Percentiles rank a stretch among this genome's conserved stretches.
These are phyloP conservation scores for Zasmidium angulare DNA, from an alignment of 2,329 filamentous ascomycete species.

Conservation along the genomic window DNA sequence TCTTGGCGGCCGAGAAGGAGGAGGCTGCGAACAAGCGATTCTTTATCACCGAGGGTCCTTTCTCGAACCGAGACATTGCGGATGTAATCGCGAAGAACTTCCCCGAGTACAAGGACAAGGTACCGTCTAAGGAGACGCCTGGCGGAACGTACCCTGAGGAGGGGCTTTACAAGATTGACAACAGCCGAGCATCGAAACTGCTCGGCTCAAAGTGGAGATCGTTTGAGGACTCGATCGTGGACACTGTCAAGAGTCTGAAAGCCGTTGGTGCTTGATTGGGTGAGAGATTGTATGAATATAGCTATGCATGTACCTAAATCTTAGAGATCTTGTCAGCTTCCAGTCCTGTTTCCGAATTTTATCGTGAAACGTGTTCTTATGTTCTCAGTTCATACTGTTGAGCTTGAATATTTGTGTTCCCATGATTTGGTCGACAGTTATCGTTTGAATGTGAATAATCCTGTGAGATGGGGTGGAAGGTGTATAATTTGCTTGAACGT, in stretches of 20 bases:
- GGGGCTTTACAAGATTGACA: constrained; percentile 58
- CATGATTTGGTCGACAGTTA: constrained; percentile 41
- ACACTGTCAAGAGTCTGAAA: constrained; percentile 65
- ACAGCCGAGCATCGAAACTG: constrained; percentile 51
- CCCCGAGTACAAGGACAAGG: constrained; percentile 49
- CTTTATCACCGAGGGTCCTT: constrained; percentile 61
- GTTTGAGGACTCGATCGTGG: constrained; percentile 60
- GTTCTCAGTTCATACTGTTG: constrained; percentile 52
- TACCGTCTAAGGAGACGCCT: constrained; percentile 45
- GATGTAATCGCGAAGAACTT: constrained; percentile 58
- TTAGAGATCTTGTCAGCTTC: neutral
- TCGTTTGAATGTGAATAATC: constrained; percentile 38
- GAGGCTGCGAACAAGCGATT: constrained; percentile 63
- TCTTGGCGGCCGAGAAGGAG: constrained; percentile 46
- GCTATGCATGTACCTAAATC: neutral
- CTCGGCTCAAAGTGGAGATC: constrained; percentile 60
- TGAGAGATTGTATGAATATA: neutral
- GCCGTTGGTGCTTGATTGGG: constrained; percentile 46
- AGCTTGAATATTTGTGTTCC: constrained; percentile 49
- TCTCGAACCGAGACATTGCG: constrained; percentile 60
- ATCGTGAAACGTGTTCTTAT: neutral
- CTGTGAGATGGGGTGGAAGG: constrained; percentile 8
- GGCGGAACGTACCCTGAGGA: constrained; percentile 49
- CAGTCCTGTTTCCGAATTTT: neutral
- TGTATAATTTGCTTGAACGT: neutral